Conservation (phyloP, 169 alveolate species). For the Plasmodium ovale region DNA sequence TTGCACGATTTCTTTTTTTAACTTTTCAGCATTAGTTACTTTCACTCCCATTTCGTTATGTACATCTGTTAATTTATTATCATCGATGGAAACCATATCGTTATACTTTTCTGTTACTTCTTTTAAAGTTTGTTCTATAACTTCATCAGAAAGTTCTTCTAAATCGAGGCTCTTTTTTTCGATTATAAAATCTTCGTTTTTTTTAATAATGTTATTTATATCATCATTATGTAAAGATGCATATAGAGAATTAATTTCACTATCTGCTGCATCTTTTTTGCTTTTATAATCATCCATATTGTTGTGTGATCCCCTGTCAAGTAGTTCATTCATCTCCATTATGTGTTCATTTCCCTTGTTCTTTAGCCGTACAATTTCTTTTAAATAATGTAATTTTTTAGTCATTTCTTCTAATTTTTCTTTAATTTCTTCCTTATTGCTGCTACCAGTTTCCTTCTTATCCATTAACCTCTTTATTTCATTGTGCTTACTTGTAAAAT, state of each 20-base stretch:
- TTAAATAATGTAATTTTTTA: constrained; percentile 1
- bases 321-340: constrained; percentile 6
- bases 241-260: background rate
- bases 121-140: background rate
- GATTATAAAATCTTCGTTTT: background rate
- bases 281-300: constrained; percentile 3
- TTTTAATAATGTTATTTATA: background rate
- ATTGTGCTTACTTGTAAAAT: background rate
- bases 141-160: background rate
- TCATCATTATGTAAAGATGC: background rate
- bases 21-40: background rate
- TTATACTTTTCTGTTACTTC: background rate
- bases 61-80: background rate
- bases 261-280: background rate
- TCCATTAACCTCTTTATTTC: background rate
- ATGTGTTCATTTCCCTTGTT: background rate
- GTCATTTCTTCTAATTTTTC: background rate
- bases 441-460: background rate
- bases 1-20: constrained; percentile 10
- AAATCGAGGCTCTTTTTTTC: background rate
- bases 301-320: background rate
- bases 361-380: constrained; percentile 1
- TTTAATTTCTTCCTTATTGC: constrained; percentile 3
- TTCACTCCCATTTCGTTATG: background rate
- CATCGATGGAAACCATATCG: background rate